phyloP scores from a whole-genome alignment of 2,329 filamentous ascomycete genomes.

The Sporothrix variecibatus region DNA sequence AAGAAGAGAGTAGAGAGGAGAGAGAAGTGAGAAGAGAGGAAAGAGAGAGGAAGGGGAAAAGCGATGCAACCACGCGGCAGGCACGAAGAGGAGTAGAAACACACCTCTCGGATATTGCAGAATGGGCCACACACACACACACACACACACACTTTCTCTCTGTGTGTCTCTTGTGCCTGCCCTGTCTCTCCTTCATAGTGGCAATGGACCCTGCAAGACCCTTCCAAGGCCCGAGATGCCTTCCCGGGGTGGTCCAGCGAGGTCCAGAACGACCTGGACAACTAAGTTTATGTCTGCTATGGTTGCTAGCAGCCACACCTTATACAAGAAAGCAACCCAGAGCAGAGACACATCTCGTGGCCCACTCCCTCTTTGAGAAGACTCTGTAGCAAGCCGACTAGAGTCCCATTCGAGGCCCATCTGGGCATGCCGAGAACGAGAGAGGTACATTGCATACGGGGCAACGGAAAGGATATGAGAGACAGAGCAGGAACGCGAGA shows the following conservation, averaged over 20 bases:
- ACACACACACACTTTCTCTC: too few species aligned
- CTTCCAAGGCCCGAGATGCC: not conserved
- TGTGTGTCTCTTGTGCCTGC: not conserved
- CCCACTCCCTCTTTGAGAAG: too few species aligned
- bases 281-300: not conserved
- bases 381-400: too few species aligned
- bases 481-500: not conserved
- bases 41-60: too few species aligned
- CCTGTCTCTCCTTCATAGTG: not conserved
- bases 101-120: not conserved
- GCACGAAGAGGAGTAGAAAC: not conserved
- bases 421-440: not conserved
- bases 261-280: not conserved
- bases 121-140: not conserved
- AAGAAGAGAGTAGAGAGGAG: not conserved
- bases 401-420: not conserved
- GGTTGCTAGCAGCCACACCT: not conserved
- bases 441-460: not conserved
- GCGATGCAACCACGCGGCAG: not conserved
- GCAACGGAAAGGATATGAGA: not conserved
- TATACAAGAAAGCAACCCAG: not conserved
- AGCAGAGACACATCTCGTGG: not conserved
- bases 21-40: not conserved
- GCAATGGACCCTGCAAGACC: not conserved
- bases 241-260: not conserved